A percentile compares a stretch with the other conserved stretches of the same genome.
These are phyloP conservation scores for Diaporthe citriasiana DNA, from an alignment of 2,329 filamentous ascomycete species.

Conservation along the genomic window DNA sequence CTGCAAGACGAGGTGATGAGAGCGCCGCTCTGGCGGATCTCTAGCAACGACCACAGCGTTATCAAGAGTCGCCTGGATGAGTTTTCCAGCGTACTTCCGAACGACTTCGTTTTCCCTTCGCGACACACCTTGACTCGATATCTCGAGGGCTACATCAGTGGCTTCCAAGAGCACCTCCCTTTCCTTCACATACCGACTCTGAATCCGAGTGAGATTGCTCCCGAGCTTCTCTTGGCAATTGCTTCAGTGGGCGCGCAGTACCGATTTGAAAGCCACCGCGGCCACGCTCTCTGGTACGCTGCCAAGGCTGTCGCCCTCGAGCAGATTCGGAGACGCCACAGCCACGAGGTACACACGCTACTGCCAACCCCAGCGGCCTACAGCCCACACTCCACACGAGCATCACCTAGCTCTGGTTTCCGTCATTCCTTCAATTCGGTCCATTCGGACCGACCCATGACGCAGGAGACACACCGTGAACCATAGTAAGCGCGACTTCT, in stretches of 20 bases:
- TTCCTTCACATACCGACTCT: slow-evolving; percentile 79
- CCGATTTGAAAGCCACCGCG: slow-evolving; percentile 71
- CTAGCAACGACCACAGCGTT: slow-evolving; percentile 65
- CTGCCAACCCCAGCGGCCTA: slow-evolving; percentile 71
- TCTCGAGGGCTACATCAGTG: slow-evolving; percentile 77
- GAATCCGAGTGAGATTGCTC: slow-evolving; percentile 72
- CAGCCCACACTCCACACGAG: slow-evolving; percentile 71
- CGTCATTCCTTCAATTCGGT: slow-evolving; percentile 72
- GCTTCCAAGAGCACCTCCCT: slow-evolving; percentile 72
- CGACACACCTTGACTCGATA: slow-evolving; percentile 78
- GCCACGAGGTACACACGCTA: slow-evolving; percentile 69
- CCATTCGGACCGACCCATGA: slow-evolving; percentile 68
- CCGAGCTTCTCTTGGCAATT: slow-evolving; percentile 77
- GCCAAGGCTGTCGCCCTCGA: slow-evolving; percentile 70
- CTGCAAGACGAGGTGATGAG: slow-evolving; percentile 59
- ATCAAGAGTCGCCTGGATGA: slow-evolving; percentile 73
- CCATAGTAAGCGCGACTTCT: slow-evolving; percentile 72
- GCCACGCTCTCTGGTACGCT: slow-evolving; percentile 73
- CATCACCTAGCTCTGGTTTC: slow-evolving; percentile 70
- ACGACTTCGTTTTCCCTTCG: slow-evolving; percentile 77
- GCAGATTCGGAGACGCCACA: slow-evolving; percentile 70
- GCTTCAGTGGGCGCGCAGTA: slow-evolving; percentile 78
- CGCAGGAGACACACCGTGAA: slow-evolving; percentile 71
- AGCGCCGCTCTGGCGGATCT: slow-evolving; percentile 61
- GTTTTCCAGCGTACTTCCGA: slow-evolving; percentile 71